Base-by-base conservation (phyloP, 768 basidiomycete species). In the Boletus reticuloceps region DNA sequence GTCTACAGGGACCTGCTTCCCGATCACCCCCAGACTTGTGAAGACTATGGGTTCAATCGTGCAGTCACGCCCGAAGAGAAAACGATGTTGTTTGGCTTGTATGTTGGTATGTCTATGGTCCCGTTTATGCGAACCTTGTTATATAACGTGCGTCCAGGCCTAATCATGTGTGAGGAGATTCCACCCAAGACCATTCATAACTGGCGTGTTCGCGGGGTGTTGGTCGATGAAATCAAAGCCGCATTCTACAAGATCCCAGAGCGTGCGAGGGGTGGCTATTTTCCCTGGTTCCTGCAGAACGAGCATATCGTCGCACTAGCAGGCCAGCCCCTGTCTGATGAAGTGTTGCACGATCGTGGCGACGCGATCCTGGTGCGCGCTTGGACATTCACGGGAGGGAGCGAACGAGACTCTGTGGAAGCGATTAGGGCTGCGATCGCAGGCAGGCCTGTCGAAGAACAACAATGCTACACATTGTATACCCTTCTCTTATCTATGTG, bases 271-370 rank as follows among this genome's bases (percentile, higher is more conserved):
- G 47, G 53, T n/a, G 27, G 13, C 10, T 42, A 54, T 31, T 48
- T 48, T 29, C 10, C 25, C 14, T 54, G 53, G 53, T 54, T 54
- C 47, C 29, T 54, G 41, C 14, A 43, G 25, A 49, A 54, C 42
- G 40, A 54, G 19, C 47, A 54, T 36, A 25, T 54, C 36, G 14
- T 54, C 22, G 47, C 47, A n/a, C 17, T 38, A 19, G 36, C 41
- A 3, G 42, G 47, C 11, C 34, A 44, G 5, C 53, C 47, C 3
- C 36, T 54, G 16, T 5, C 53, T 1, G 14, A 36, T 10, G 13
- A 38, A 20, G 6, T 14, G 25, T n/a, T 31, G 13, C 10, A 37
- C 7, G 47, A 38, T 7, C n/a, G 1, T 20, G 10, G 13, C 1
- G 32, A 43, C 31, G 47, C 41, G 36, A 43, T 38, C 27, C 3